phyloP scores from a whole-genome alignment of 306 rosid species.

The Citrullus mucosospermus region DNA sequence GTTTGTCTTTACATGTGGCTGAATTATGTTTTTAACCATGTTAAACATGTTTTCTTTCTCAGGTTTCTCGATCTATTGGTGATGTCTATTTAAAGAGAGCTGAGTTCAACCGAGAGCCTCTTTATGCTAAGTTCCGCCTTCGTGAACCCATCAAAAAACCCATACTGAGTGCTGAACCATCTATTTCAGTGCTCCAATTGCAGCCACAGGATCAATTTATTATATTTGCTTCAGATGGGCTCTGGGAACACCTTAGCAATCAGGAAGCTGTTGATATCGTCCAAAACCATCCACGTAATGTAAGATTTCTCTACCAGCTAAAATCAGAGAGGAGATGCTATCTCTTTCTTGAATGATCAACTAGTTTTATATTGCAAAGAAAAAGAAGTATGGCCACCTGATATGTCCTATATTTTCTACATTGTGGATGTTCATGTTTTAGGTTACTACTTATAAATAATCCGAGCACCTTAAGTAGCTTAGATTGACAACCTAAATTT shows the following conservation, averaged over 20 bases:
- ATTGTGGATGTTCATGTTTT: background rate
- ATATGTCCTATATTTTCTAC: background rate
- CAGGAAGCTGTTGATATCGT: constrained; percentile 57
- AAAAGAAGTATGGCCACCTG: background rate
- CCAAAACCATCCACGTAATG: constrained; percentile 38
- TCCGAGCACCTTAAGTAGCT: background rate
- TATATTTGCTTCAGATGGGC: constrained; percentile 60
- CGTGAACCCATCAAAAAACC: constrained; percentile 35
- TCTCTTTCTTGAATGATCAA: background rate
- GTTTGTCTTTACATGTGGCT: background rate
- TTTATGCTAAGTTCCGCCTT: constrained; percentile 43
- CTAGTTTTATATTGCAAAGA: background rate
- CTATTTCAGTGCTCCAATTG: constrained; percentile 33
- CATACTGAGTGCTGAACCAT: constrained; percentile 47
- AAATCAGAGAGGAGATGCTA: background rate
- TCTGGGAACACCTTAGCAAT: constrained; percentile 62
- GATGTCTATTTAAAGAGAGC: constrained; percentile 54
- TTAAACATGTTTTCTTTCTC: background rate
- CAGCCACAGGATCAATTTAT: constrained; percentile 46
- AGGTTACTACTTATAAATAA: background rate
- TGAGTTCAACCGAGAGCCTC: constrained; percentile 54
- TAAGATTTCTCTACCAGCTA: constrained; percentile 19
- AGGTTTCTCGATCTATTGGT: constrained; percentile 54
- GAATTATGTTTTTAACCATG: background rate
- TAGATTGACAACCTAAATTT: background rate